Percentiles rank a stretch among this genome's conserved stretches.
Evolutionary conservation across 495 filamentous ascomycete genomes (phyloP).

Genomic region (Penicillium lividum): DNA sequence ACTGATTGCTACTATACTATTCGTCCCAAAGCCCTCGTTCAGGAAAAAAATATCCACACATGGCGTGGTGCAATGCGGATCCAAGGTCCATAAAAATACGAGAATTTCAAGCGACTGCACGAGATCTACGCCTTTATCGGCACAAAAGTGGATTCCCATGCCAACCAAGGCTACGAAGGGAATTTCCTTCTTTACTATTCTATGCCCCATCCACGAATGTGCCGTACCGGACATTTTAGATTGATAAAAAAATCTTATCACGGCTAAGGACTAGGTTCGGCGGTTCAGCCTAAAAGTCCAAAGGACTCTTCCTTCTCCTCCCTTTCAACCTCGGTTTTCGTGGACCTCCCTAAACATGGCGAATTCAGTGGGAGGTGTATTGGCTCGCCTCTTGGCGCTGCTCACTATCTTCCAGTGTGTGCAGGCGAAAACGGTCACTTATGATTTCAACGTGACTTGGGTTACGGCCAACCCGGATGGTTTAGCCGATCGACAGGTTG

Average conservation of each 20-base stretch:
- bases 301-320: neutral
- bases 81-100: neutral
- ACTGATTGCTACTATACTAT: neutral
- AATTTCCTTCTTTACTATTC: neutral
- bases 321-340: no score
- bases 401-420: slow-evolving; percentile 15
- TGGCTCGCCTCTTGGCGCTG: slow-evolving; percentile 14
- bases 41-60: neutral
- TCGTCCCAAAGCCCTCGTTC: no score
- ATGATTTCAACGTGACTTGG: slow-evolving; percentile 82
- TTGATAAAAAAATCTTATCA: slow-evolving; percentile 25
- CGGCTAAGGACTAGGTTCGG: neutral
- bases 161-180: no score
- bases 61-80: neutral
- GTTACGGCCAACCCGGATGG: slow-evolving; percentile 80
- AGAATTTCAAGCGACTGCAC: neutral
- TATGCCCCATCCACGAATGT: no score
- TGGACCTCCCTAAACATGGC: slow-evolving; percentile 16
- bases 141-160: no score
- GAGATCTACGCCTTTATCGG: neutral
- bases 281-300: neutral
- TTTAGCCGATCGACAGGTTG: slow-evolving; percentile 59
- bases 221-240: slow-evolving; percentile 12
- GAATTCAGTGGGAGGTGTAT: slow-evolving; percentile 12
- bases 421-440: slow-evolving; percentile 63